Base-by-base conservation (phyloP, 495 filamentous ascomycete genomes). In the Cetradonia linearis region DNA sequence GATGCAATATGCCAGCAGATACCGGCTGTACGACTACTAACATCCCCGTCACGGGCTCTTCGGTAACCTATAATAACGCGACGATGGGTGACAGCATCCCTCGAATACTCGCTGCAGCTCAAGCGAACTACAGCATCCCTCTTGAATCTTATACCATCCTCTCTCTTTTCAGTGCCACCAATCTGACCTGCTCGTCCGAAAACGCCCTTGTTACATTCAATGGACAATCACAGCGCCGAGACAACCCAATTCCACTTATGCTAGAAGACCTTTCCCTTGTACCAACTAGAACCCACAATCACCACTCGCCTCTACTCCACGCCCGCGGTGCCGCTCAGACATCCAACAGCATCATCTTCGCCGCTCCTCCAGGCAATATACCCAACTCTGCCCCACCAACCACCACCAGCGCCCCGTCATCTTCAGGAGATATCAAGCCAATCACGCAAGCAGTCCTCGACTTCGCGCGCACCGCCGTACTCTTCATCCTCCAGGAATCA, bases 201-300 rank as follows among this genome's bases (percentile, higher is more conserved):
- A 96, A 96, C 62, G 83, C 87, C 0, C 80, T 98, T 25, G 84
- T 97, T 9, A 86, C 88, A 0, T 94, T 98, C 66, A 79, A 84
- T 58, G 82, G 84, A 31, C 65, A 71, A 34, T 73, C 56, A 54
- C 34, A 62, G 49, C 42, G 61, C 56, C 27, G 65, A 63, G 56
- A 60, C 58, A 44, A 36, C 18, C 60, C 30, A 40, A 27, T 42
- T 27, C 36, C 23, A 64, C 37, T 49, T 62, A 20, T 46, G 62
- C 34, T 60, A 33, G 62, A 60, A 11, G 57, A 63, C 16, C 23
- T 48, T 31, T n/a, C 55, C 36, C 47, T 59, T 20, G 13, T 44
- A 40, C 52, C 59, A 23, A 58, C 54, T 23, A 59, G 46, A 36
- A 56, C 33, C 46, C 52, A 59, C 30, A 52, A 2, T 3, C 34